phyloP scores from a whole-genome alignment of 1,284 basidiomycete species.

The Pterulicium gracile region DNA sequence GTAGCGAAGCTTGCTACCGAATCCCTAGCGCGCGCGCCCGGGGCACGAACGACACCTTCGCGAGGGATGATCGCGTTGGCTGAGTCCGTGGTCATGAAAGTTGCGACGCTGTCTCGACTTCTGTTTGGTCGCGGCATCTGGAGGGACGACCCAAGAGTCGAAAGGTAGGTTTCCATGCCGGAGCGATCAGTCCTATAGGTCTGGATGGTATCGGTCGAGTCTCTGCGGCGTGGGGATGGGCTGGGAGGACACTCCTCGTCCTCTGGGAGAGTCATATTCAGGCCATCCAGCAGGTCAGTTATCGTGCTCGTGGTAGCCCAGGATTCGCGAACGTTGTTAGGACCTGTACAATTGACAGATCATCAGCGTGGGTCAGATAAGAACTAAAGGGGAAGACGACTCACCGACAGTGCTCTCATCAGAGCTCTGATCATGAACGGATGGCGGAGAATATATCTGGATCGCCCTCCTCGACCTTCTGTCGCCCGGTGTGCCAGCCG shows the following conservation, averaged over 20 bases:
- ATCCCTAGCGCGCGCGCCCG: neutral
- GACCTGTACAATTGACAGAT: neutral
- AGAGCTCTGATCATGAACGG: neutral
- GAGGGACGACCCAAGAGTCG: neutral
- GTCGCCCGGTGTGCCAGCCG: neutral
- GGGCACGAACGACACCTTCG: neutral
- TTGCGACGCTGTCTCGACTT: slow-evolving; percentile 49
- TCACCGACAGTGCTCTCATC: neutral
- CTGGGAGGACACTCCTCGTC: slow-evolving; percentile 21
- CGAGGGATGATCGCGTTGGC: slow-evolving; percentile 43
- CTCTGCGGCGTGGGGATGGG: slow-evolving; percentile 9
- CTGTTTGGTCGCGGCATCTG: slow-evolving; percentile 11
- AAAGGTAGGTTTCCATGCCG: neutral
- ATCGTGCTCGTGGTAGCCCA: slow-evolving; percentile 32
- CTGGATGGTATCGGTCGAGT: neutral
- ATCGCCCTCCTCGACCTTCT: neutral
- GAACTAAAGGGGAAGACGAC: neutral
- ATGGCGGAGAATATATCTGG: neutral
- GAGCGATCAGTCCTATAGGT: neutral
- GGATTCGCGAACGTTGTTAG: slow-evolving; percentile 25
- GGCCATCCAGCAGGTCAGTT: slow-evolving; percentile 27
- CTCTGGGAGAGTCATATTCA: slow-evolving; percentile 29
- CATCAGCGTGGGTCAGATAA: too few species aligned
- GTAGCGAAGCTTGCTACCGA: neutral
- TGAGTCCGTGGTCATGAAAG: slow-evolving; percentile 44